These are phyloP conservation scores for Didymella sp. DNA, from an alignment of 2,329 filamentous ascomycete genomes.

Conservation along the genomic window DNA sequence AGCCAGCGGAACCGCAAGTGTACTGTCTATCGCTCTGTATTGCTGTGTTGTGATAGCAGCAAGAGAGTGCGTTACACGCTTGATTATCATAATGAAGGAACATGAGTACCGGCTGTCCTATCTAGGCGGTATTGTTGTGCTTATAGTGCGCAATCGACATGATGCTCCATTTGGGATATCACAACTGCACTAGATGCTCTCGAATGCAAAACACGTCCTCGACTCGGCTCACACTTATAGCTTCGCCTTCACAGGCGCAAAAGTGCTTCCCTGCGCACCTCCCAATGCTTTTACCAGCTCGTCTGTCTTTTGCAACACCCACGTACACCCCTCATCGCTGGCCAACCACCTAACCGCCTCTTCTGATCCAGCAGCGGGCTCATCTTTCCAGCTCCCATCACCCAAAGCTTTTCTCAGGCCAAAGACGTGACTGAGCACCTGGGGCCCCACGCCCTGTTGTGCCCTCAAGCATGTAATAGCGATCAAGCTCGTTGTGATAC, in stretches of 20 bases:
- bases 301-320: constrained; percentile 69
- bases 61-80: too few relatives aligned
- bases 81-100: too few relatives aligned
- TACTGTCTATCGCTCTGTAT: too few relatives aligned
- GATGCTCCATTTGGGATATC: neutral
- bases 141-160: too few relatives aligned
- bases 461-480: constrained; percentile 77
- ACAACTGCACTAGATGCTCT: neutral
- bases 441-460: constrained; percentile 82
- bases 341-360: constrained; percentile 69
- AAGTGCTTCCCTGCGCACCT: constrained; percentile 39
- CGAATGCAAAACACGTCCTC: neutral
- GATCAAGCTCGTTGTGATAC: constrained; percentile 74
- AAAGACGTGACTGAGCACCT: constrained; percentile 82
- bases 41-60: too few relatives aligned
- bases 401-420: constrained; percentile 78
- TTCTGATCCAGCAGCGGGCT: constrained; percentile 55
- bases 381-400: constrained; percentile 65
- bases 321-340: constrained; percentile 68
- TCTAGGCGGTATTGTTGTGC: too few relatives aligned
- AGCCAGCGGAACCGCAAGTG: too few relatives aligned
- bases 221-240: constrained; percentile 17
- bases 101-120: too few relatives aligned
- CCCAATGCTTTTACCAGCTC: constrained; percentile 58
- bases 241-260: constrained; percentile 41